Evolutionary conservation across 129 eudicot species (phyloP), one percentile per base, ranked within the genome.

Genomic region (Erigeron canadensis): DNA sequence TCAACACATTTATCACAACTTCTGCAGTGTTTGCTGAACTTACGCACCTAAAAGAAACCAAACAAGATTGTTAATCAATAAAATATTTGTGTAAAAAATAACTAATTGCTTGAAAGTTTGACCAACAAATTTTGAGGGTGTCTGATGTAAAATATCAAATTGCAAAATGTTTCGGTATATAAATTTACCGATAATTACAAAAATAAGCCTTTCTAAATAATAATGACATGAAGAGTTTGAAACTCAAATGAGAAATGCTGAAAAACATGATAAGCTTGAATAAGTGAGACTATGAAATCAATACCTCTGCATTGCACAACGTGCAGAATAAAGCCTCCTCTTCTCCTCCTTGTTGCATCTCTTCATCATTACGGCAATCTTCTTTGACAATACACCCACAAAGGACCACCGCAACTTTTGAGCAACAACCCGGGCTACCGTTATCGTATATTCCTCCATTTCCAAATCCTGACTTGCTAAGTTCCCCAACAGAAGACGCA

Each of bases 1-100:
- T 94, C 99, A 51, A 94, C 99, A 64, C 99, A 94, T 82, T 94
- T 94, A 79, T 94, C 99, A 80, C 99, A 94, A 72, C 99, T 94
- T 85, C 99, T 81, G 82, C 99, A 94, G 71, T 94, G 99, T 79
- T 94, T 94, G 82, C 99, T 94, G 86, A 90, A 94, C 77, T 89
- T 90, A 70, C 94, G 93, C 48, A 94, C 98, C 98, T 94, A 85
- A 59, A 88, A 61, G 19, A 69, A 62, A 17, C 60, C 47, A 38
- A 34, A 37, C 66, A 34, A 61, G 34, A 2, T 37, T 61, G 58
- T 16, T 53, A 10, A 19, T 53, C 8, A 9, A 53, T 53, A 53
- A 6, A 1, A 43, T 43, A 43, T 43, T 3, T 28, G 34, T 3
- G 3, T 1, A 28, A 28, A 28, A 28, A 28, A 1, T 28, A 28